Conservation (phyloP, 2,329 filamentous ascomycete genomes). For the Pseudogymnoascus sp. region DNA sequence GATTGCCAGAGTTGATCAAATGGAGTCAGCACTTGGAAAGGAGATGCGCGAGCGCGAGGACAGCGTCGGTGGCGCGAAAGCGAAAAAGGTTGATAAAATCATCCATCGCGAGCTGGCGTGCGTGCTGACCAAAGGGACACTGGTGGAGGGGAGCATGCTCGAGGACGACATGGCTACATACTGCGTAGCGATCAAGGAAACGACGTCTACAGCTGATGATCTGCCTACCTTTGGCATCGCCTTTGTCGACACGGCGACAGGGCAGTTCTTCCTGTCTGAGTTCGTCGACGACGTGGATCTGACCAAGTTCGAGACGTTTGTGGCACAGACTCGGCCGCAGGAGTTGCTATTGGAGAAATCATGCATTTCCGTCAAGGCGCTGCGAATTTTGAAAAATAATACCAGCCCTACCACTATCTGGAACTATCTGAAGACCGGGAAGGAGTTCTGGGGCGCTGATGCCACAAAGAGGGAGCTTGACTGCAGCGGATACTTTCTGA, state of each 20-base stretch:
- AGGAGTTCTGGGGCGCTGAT: conserved; percentile 88
- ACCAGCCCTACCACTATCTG: conserved; percentile 87
- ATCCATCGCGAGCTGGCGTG: conserved; percentile 86
- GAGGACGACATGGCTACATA: conserved; percentile 97
- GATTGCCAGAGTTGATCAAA: conserved; percentile 91
- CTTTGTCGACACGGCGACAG: conserved; percentile 92
- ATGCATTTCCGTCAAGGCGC: conserved; percentile 73
- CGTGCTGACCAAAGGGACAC: conserved; percentile 82
- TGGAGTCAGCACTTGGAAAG: conserved; percentile 90
- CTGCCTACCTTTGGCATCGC: conserved; percentile 81
- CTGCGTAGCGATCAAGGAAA: conserved; percentile 90
- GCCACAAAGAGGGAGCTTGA: conserved; percentile 74
- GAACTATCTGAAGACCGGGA: conserved; percentile 81
- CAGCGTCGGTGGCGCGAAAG: conserved; percentile 28
- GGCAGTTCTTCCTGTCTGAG: conserved; percentile 86
- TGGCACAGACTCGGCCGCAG: conserved; percentile 82
- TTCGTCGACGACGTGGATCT: conserved; percentile 88
- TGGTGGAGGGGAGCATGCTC: conserved; percentile 93
- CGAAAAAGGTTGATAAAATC: conserved; percentile 75
- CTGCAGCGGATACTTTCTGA: conserved; percentile 68
- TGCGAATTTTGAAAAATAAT: conserved; percentile 94
- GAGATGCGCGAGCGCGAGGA: conserved; percentile 94
- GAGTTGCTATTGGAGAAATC: conserved; percentile 88
- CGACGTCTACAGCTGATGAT: conserved; percentile 52
- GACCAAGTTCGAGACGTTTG: conserved; percentile 94